Base-by-base conservation (phyloP, 495 filamentous ascomycete genomes). In the Trichocladium uniseriatum region DNA sequence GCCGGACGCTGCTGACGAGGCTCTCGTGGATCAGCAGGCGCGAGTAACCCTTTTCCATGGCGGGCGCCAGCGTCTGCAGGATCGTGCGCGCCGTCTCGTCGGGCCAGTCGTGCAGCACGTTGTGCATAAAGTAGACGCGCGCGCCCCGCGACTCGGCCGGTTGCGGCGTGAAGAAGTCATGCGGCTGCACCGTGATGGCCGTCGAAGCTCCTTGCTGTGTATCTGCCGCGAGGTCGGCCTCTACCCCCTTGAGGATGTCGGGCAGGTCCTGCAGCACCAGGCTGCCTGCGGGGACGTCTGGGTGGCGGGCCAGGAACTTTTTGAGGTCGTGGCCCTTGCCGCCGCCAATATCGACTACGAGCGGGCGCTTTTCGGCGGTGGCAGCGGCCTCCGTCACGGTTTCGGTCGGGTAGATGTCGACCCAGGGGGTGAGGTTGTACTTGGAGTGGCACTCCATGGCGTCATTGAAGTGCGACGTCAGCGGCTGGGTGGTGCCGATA, bases 11-110 rank as follows among this genome's bases (percentile, higher is more conserved):
- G 6, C 64, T 68, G 11, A 81, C 61, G 11, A 80, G 64, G 50
- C 70, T 73, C 57, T 80, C 77, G 51, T 77, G 76, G 19, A 80
- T 62, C 43, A 79, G 55, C 22, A 81, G 59, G 29, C 66, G 62
- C 19, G 62, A 68, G 49, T 79, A 78, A 0, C 73, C 74, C 31
- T 59, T 67, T 53, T 67, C 64, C 65, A 78, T 63, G 24, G 74
- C 75, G 22, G 45, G 44, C 45, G 43, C 57, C 19, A 75, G 56
- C 21, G 63, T 48, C 0, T 36, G 18, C 6, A 79, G 58, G 24
- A 78, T 75, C 31, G 42, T 55, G 7, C 52, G 55, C 37, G 67
- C 68, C 19, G 41, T 52, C 9, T 72, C 65, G 38, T 76, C 72
- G 1, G 62, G 60, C 71, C 72, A 76, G 58, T 76, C 73, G 34